These are phyloP conservation scores for Cyclotella kingstonii DNA, from an alignment of 108 stramenopile genomes.

Conservation along the genomic window DNA sequence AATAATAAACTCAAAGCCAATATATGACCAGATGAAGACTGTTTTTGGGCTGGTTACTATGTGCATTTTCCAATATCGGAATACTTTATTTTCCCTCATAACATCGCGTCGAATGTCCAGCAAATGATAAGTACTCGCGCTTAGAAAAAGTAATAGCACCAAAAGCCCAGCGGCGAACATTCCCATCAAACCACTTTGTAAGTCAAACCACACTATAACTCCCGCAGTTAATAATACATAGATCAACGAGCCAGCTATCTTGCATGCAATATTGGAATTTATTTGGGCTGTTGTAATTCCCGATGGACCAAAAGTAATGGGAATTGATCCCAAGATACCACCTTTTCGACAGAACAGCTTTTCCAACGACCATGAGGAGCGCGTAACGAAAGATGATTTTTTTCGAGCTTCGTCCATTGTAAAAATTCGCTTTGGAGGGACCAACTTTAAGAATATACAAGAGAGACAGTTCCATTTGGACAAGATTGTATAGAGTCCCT, in stretches of 20 bases:
- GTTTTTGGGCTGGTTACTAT: conserved; percentile 32
- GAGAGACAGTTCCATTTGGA: conserved; percentile 10
- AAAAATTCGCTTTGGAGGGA: conserved; percentile 8
- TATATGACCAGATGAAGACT: conserved; percentile 35
- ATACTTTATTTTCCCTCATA: conserved; percentile 1
- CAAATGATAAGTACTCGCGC: conserved; percentile 6
- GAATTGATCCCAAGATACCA: conserved; percentile 9
- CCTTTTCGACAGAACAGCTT: conserved; percentile 31
- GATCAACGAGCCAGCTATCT: conserved; percentile 17
- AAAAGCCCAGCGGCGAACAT: conserved; percentile 6
- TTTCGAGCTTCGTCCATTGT: conserved; percentile 26
- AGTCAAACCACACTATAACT: conserved; percentile 25
- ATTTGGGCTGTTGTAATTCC: conserved; percentile 25
- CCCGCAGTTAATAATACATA: conserved; percentile 22
- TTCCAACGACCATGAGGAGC: conserved; percentile 37
- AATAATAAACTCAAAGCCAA: conserved; percentile 41
- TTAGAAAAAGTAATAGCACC: conserved; percentile 10
- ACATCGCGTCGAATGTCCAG: conserved; percentile 10
- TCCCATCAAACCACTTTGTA: conserved; percentile 2
- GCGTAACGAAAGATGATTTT: conserved; percentile 24
- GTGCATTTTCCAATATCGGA: conserved; percentile 26
- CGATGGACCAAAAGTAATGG: conserved; percentile 25
- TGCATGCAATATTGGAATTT: conserved; percentile 32
- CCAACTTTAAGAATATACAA: conserved; percentile 7
- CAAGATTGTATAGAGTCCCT: conserved; percentile 1